phyloP scores from a whole-genome alignment of 2,329 filamentous ascomycete species.

The Bimuria novae-zelandiae region DNA sequence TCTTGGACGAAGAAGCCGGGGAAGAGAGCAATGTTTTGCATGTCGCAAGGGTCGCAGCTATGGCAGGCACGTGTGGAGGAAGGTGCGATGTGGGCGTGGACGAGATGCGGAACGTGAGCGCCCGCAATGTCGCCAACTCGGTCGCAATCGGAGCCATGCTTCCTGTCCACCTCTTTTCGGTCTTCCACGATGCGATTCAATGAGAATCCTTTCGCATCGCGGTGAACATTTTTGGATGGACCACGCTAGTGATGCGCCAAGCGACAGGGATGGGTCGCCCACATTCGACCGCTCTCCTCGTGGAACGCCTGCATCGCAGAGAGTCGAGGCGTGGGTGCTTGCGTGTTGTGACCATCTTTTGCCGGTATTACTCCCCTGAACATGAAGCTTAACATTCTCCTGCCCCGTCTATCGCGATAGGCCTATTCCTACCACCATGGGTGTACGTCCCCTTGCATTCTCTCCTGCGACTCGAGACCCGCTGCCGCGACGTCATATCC shows the following conservation, averaged over 20 bases:
- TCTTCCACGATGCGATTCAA: slow-evolving; percentile 5
- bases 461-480: slow-evolving; percentile 3
- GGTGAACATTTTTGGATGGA: slow-evolving; percentile 2
- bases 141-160: slow-evolving; percentile 32
- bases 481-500: slow-evolving; percentile 39
- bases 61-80: slow-evolving; percentile 71
- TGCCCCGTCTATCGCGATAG: slow-evolving; percentile 31
- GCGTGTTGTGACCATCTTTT: slow-evolving; percentile 26
- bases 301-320: slow-evolving; percentile 15
- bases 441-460: slow-evolving; percentile 32
- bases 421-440: slow-evolving; percentile 40
- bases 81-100: slow-evolving; percentile 74
- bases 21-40: slow-evolving; percentile 66
- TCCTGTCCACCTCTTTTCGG: neutral
- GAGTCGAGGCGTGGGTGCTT: slow-evolving; percentile 17
- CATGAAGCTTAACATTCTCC: slow-evolving; percentile 32
- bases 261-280: slow-evolving; percentile 28
- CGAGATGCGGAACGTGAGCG: slow-evolving; percentile 70
- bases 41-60: slow-evolving; percentile 61
- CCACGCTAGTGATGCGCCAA: slow-evolving; percentile 23
- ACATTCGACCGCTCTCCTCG: slow-evolving; percentile 11
- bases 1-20: slow-evolving; percentile 61
- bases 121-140: slow-evolving; percentile 38
- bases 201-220: neutral
- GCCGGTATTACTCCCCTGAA: slow-evolving; percentile 31